Percentiles rank a stretch among this genome's conserved stretches.
Conservation (phyloP, 306 rosid species). For the Gastrolobium bilobum region DNA sequence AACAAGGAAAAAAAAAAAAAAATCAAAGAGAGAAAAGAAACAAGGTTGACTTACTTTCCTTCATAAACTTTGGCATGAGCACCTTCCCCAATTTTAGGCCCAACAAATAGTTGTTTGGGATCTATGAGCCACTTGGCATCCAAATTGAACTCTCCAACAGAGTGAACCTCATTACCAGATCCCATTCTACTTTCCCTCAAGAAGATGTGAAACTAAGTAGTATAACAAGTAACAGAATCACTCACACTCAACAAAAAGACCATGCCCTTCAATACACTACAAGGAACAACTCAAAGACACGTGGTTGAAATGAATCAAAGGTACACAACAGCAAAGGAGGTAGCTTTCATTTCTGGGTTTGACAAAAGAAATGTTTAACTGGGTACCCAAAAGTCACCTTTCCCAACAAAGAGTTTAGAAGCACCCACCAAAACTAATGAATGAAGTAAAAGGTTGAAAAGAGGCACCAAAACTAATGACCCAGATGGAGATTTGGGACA, state of each 20-base stretch:
- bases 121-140: slow-evolving; percentile 78
- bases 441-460: neutral
- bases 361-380: slow-evolving; percentile 20
- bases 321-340: slow-evolving; percentile 3
- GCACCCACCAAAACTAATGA: neutral
- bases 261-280: slow-evolving; percentile 44
- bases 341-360: slow-evolving; percentile 23
- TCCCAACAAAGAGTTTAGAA: neutral
- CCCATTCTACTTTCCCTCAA: slow-evolving; percentile 60
- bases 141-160: slow-evolving; percentile 63
- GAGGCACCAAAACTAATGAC: neutral
- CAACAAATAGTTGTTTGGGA: slow-evolving; percentile 82
- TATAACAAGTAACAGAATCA: neutral
- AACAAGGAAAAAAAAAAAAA: neutral
- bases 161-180: slow-evolving; percentile 79
- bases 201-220: slow-evolving; percentile 31
- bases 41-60: slow-evolving; percentile 80
- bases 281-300: slow-evolving; percentile 16
- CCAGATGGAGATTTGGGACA: slow-evolving; percentile 22
- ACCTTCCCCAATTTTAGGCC: slow-evolving; percentile 83
- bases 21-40: neutral
- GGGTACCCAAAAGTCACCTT: neutral
- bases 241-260: slow-evolving; percentile 43
- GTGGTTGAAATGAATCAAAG: slow-evolving; percentile 25
- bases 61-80: slow-evolving; percentile 84